Conservation (phyloP, 2,329 filamentous ascomycete species). For the Tolypocladium inflatum region DNA sequence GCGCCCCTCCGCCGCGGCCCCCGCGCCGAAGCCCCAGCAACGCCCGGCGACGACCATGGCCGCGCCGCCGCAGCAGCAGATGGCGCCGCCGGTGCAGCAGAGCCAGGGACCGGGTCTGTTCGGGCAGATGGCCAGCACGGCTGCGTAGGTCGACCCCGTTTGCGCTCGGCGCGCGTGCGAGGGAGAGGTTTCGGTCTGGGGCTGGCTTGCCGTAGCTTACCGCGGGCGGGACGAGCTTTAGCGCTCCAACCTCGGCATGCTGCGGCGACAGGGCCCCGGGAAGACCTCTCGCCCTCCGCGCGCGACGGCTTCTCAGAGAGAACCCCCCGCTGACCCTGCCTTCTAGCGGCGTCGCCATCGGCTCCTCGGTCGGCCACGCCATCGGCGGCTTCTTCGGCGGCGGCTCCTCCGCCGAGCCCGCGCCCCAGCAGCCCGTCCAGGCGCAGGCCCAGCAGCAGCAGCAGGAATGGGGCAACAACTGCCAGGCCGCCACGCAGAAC, state of each 20-base stretch:
- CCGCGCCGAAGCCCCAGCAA: slow-evolving; percentile 50
- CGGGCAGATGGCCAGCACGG: slow-evolving; percentile 94
- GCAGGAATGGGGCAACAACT: slow-evolving; percentile 52
- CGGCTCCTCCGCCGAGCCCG: slow-evolving; percentile 45
- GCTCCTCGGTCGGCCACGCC: slow-evolving; percentile 90
- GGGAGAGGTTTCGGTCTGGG: background rate
- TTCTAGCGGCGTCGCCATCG: slow-evolving; percentile 84
- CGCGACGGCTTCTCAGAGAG: background rate
- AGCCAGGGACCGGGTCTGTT: slow-evolving; percentile 76
- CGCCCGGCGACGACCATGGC: slow-evolving; percentile 63
- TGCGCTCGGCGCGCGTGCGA: background rate
- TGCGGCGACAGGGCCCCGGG: background rate
- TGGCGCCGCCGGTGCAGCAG: slow-evolving; percentile 34
- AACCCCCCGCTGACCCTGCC: background rate
- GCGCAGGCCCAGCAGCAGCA: slow-evolving; percentile 37
- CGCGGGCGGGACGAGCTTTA: background rate
- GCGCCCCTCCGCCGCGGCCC: slow-evolving; percentile 56
- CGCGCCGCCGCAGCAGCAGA: slow-evolving; percentile 34
- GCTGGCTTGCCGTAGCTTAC: background rate
- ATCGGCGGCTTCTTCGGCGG: slow-evolving; percentile 83
- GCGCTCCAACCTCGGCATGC: background rate
- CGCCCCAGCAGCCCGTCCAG: slow-evolving; percentile 38
- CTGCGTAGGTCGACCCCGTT: slow-evolving; percentile 68
- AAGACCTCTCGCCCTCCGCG: background rate
- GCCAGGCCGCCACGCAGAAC: slow-evolving; percentile 67